Conservation (phyloP, 176 grass and related monocot genomes). For the sorghum (Sorghum bicolor) region DNA sequence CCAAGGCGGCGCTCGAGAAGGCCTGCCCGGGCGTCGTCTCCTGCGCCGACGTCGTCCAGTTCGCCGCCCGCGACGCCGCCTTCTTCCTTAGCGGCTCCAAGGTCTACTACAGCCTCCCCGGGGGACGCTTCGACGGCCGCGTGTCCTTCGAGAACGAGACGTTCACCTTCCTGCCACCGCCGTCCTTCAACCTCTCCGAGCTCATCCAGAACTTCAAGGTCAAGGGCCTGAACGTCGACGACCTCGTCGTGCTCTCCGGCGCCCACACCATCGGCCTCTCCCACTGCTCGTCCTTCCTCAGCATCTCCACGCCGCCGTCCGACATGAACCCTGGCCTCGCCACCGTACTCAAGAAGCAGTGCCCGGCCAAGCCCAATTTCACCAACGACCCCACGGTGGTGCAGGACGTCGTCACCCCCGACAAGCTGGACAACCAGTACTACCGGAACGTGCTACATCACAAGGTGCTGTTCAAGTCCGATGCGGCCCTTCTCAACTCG, state of each 20-base stretch:
- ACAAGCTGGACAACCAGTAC: slow-evolving; percentile 38
- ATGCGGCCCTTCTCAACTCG: slow-evolving; percentile 28
- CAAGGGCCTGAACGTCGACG: slow-evolving; percentile 35
- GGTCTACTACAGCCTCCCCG: slow-evolving; percentile 18
- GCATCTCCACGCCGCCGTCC: slow-evolving; percentile 7
- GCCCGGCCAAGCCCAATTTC: slow-evolving; percentile 19
- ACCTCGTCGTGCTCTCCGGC: slow-evolving; percentile 56
- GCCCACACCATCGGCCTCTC: slow-evolving; percentile 49
- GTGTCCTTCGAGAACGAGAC: slow-evolving; percentile 34
- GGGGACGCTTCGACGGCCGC: slow-evolving; percentile 43
- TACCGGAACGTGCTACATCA: slow-evolving; percentile 10
- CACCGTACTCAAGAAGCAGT: not conserved
- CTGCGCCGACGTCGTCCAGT: slow-evolving; percentile 56
- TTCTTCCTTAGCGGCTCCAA: slow-evolving; percentile 25
- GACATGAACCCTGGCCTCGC: slow-evolving; percentile 23
- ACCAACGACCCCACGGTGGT: slow-evolving; percentile 19
- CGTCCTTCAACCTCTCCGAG: not conserved
- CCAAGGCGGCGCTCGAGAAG: slow-evolving; percentile 37
- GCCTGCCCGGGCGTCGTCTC: slow-evolving; percentile 30
- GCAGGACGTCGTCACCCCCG: slow-evolving; percentile 27
- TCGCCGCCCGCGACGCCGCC: slow-evolving; percentile 46
- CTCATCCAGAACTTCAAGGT: slow-evolving; percentile 27
- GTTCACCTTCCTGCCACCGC: slow-evolving; percentile 12
- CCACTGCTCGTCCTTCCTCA: slow-evolving; percentile 56
- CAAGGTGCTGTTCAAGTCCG: slow-evolving; percentile 50